Base-by-base conservation (phyloP, 2,329 filamentous ascomycete genomes). In the Pseudohalonectria lignicola region DNA sequence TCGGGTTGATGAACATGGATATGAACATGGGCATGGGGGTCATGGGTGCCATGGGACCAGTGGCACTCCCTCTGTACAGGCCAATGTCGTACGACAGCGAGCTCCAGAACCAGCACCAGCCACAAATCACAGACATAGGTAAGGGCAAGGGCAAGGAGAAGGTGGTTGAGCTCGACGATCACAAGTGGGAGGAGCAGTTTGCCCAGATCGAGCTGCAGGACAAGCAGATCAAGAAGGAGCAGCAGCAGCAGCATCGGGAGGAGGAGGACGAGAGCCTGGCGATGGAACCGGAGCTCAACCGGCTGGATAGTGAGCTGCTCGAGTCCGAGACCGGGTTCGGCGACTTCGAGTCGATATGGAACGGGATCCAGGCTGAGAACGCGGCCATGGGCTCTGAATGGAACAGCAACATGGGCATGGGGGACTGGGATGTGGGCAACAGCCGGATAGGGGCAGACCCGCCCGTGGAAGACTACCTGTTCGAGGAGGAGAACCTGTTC, bases 171-270 rank as follows among this genome's bases (percentile, higher is more conserved):
- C 74, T 96, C 18, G 86, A 95, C 55, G 90, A 98, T 50, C 69
- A 82, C 53, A 82, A 94, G 54, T 96, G 92, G 92, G 90, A 96
- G 61, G 86, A 87, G 50, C 87, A 96, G 59, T 98, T 98, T 59
- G 84, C 86, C 41, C 78, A 92, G 60, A 79, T 95, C 55, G 86
- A 90, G 56, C 64, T 81, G 45, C 68, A 79, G 43, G 73, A 80
- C 53, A 62, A 72, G 49, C 59, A 69, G 44, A 57, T 60, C 20
- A 50, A 59, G 40, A 54, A 63, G 31, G 48, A 50, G 32, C 55
- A 59, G 36, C 40, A 57, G 31, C 49, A 56, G 34, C 63, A 63
- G 12, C 62, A 62, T 29, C 64, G 23, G 38, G 66, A 69, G 49
- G 66, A 65, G 39, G 58, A 60, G 30, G 83, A 84, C 38, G 81